Percentiles rank a stretch among this genome's conserved stretches.
These are phyloP conservation scores for Brassica cretica DNA, from an alignment of 345 rosid species.

Conservation along the genomic window DNA sequence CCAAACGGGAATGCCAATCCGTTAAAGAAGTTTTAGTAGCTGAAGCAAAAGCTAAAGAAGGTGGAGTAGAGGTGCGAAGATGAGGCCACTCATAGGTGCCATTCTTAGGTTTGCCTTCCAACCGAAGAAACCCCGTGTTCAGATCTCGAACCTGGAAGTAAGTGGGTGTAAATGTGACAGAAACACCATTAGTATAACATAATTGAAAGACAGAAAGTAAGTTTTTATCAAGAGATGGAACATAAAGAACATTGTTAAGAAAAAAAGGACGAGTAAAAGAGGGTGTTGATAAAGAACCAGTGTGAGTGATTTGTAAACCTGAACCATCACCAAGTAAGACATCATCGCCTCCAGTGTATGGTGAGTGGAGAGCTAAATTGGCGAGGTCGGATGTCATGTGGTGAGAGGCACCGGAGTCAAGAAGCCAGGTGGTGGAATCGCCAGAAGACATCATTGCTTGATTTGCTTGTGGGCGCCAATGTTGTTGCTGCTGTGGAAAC, in stretches of 20 bases:
- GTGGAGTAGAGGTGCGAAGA: too few relatives aligned
- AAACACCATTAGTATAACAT: not conserved
- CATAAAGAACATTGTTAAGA: not conserved
- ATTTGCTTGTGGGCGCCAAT: not conserved
- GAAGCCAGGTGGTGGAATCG: not conserved
- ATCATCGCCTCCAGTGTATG: not conserved
- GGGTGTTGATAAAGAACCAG: not conserved
- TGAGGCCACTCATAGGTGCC: not conserved
- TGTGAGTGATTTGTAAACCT: not conserved
- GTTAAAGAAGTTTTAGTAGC: too few relatives aligned
- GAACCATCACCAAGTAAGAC: not conserved
- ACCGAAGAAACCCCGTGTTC: not conserved
- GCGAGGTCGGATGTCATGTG: not conserved
- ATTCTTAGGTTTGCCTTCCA: not conserved
- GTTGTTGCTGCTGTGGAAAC: not conserved
- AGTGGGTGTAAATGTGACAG: not conserved
- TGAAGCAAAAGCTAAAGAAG: not conserved
- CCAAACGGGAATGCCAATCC: too few relatives aligned
- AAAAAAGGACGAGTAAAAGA: not conserved
- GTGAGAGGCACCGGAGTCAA: not conserved
- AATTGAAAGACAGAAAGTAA: not conserved
- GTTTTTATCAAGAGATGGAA: not conserved
- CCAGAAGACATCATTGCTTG: not conserved
- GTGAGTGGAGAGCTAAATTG: not conserved
- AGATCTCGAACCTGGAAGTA: not conserved